Evolutionary conservation across 1,284 basidiomycete species (phyloP).

Genomic region (Leccinum subrobustum): DNA sequence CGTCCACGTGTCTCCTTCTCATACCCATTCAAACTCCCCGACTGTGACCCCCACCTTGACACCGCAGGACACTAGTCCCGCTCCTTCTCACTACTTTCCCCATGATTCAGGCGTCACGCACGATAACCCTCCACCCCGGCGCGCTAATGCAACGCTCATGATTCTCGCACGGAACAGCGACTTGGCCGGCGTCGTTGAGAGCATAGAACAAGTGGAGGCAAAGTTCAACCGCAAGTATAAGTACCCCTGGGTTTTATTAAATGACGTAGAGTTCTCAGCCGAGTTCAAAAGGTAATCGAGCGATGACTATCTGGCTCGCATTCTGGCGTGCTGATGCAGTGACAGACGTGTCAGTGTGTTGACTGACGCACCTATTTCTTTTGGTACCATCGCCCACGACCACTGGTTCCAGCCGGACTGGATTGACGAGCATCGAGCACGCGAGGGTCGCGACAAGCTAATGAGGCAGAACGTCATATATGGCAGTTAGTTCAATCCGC

Average conservation of each 20-base stretch:
- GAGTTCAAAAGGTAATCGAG: conserved; percentile 59
- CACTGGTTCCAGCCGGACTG: conserved; percentile 84
- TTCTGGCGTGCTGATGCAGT: conserved; percentile 14
- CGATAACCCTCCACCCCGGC: conserved; percentile 6
- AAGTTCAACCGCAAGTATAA: conserved; percentile 62
- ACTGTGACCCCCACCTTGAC: background rate
- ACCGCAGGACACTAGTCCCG: conserved; percentile 1
- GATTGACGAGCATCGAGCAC: conserved; percentile 74
- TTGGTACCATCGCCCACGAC: conserved; percentile 69
- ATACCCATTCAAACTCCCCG: background rate
- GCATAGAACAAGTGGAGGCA: conserved; percentile 54
- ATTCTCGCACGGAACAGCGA: conserved; percentile 40
- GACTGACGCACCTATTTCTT: conserved; percentile 55
- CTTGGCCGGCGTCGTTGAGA: conserved; percentile 52
- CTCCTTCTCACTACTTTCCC: conserved; percentile 7
- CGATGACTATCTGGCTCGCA: background rate
- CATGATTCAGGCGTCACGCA: conserved; percentile 1
- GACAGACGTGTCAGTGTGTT: conserved; percentile 56
- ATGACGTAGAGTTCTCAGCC: conserved; percentile 68
- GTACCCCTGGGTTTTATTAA: conserved; percentile 75
- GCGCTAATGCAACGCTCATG: conserved; percentile 34
- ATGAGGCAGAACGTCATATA: conserved; percentile 67
- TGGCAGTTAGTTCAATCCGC: conserved; percentile 43
- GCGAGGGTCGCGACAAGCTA: conserved; percentile 59
- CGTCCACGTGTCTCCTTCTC: background rate